phyloP scores from a whole-genome alignment of 139 green algal genomes.

The Chlamydomonas sp. region DNA sequence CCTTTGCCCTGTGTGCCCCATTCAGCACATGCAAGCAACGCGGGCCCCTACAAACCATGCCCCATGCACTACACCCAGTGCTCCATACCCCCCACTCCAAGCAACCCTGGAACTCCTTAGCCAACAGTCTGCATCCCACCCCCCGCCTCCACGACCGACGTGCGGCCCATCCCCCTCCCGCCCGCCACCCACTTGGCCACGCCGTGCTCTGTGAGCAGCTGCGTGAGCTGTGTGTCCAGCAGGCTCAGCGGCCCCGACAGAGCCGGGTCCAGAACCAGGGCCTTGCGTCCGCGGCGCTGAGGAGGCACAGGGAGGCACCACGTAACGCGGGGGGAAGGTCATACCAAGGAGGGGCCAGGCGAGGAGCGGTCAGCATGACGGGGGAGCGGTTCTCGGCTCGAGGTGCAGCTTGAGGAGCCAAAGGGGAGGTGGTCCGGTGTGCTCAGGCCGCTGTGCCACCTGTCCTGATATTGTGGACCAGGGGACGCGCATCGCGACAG shows the following conservation, averaged over 20 bases:
- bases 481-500: no score
- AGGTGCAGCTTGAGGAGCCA: not conserved
- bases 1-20: no score
- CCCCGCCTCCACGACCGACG: not conserved
- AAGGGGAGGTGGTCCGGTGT: no score
- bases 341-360: not conserved
- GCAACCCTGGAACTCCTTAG: no score
- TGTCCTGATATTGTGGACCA: no score
- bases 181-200: constrained; percentile 67
- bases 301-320: not conserved
- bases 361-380: not conserved
- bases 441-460: no score
- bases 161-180: not conserved
- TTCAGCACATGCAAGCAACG: no score
- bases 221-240: constrained; percentile 69
- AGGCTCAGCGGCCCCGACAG: constrained; percentile 81
- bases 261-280: constrained; percentile 84
- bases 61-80: no score
- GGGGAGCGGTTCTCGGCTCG: not conserved
- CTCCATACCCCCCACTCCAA: no score
- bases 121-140: not conserved
- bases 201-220: constrained; percentile 91
- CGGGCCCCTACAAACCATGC: no score
- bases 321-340: no score
- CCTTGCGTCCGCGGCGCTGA: constrained; percentile 86